Conservation (phyloP, 305 asterid species). For the Fraxinus sp. region DNA sequence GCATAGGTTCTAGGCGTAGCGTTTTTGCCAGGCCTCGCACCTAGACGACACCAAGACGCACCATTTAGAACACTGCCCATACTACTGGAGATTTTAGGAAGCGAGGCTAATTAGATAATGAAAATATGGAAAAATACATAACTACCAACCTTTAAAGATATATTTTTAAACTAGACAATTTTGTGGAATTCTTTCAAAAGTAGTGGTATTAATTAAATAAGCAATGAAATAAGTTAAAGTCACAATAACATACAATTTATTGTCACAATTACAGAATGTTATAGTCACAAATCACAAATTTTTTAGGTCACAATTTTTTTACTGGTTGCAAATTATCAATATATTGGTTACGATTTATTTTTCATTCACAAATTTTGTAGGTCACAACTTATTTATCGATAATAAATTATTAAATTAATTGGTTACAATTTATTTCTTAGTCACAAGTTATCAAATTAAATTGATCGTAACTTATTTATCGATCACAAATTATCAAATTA, state of each 20-base stretch:
- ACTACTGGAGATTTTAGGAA: not conserved
- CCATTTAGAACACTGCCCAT: not conserved
- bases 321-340: not conserved
- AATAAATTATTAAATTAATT: too few species aligned
- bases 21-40: not conserved
- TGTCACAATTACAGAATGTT: not conserved
- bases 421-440: not conserved
- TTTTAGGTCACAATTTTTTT: not conserved
- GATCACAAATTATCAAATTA: too few species aligned
- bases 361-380: too few species aligned
- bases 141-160: too few species aligned
- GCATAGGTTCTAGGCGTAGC: not conserved
- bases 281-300: not conserved
- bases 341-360: too few species aligned
- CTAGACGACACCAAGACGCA: not conserved
- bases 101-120: not conserved
- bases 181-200: not conserved
- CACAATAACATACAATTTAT: not conserved
- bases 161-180: not conserved
- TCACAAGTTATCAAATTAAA: too few species aligned
- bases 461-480: too few species aligned
- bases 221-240: not conserved
- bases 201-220: not conserved
- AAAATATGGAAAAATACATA: not conserved
- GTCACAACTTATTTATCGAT: not conserved